These are phyloP conservation scores for Microdochium nivale DNA, from an alignment of 2,329 filamentous ascomycete genomes.

Conservation along the genomic window DNA sequence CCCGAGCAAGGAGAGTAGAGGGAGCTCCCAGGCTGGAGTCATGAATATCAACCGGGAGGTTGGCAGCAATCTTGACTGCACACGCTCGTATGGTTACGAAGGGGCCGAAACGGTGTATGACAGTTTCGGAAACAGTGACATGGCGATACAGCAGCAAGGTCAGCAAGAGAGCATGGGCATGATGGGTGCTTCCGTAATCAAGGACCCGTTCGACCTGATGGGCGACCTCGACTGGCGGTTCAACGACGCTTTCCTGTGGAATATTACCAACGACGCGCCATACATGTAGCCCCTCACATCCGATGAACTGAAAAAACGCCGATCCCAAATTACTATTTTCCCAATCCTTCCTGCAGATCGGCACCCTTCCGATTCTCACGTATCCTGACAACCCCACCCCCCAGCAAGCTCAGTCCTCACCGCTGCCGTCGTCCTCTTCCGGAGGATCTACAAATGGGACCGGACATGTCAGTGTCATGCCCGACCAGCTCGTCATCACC, in stretches of 20 bases:
- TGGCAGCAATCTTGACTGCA: not conserved
- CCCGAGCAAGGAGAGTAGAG: too few species aligned
- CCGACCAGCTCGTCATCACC: conserved; percentile 1
- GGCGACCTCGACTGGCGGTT: conserved; percentile 11
- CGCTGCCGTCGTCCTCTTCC: not conserved
- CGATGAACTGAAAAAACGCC: too few species aligned
- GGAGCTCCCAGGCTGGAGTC: too few species aligned
- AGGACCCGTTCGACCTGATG: conserved; percentile 10
- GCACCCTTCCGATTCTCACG: too few species aligned
- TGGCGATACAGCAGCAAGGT: not conserved
- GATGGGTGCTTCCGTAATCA: not conserved
- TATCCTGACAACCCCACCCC: too few species aligned
- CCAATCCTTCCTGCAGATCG: too few species aligned
- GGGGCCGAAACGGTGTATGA: not conserved
- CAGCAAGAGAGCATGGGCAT: not conserved
- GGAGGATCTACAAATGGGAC: not conserved
- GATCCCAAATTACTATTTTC: too few species aligned
- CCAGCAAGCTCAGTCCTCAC: not conserved
- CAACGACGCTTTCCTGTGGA: conserved; percentile 9
- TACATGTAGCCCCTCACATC: not conserved
- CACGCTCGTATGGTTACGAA: not conserved
- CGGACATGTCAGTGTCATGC: not conserved
- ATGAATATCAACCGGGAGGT: too few species aligned
- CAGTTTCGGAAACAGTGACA: not conserved
- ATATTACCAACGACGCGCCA: conserved; percentile 1